Evolutionary conservation across 208 protist genomes (phyloP).

Genomic region (Trypanosoma conorhini): DNA sequence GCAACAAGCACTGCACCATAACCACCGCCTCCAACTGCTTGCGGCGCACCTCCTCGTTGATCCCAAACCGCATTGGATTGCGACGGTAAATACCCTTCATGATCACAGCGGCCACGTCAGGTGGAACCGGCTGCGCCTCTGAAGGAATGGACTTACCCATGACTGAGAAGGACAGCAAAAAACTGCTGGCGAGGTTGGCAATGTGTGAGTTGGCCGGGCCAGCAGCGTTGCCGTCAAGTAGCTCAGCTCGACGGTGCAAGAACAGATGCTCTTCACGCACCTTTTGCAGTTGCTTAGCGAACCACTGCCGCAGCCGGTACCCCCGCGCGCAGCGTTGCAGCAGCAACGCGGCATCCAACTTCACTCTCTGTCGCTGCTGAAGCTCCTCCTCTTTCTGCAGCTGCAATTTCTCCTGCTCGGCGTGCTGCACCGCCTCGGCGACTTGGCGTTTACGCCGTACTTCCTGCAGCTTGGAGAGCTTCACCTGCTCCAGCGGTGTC

Average conservation of each 20-base stretch:
- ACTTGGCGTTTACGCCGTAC: conserved; percentile 31
- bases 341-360: conserved; percentile 40
- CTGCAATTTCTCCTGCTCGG: conserved; percentile 22
- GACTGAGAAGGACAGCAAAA: background rate
- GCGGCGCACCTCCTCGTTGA: conserved; percentile 22
- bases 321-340: conserved; percentile 62
- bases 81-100: conserved; percentile 28
- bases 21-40: conserved; percentile 20
- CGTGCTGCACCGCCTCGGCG: conserved; percentile 25
- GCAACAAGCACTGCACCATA: conserved; percentile 39
- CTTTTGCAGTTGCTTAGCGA: conserved; percentile 24
- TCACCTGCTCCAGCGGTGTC: conserved; percentile 54
- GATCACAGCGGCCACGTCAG: conserved; percentile 8
- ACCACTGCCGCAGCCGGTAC: conserved; percentile 32
- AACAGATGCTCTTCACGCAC: conserved; percentile 13
- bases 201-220: background rate
- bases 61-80: conserved; percentile 44
- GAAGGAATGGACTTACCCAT: background rate
- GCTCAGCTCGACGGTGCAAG: conserved; percentile 28
- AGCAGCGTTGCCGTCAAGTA: background rate
- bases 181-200: background rate
- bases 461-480: conserved; percentile 41
- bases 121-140: conserved; percentile 22
- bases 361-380: conserved; percentile 36
- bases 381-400: conserved; percentile 33